phyloP scores from a whole-genome alignment of 2,329 filamentous ascomycete genomes.

The Colletotrichum higginsianum region DNA sequence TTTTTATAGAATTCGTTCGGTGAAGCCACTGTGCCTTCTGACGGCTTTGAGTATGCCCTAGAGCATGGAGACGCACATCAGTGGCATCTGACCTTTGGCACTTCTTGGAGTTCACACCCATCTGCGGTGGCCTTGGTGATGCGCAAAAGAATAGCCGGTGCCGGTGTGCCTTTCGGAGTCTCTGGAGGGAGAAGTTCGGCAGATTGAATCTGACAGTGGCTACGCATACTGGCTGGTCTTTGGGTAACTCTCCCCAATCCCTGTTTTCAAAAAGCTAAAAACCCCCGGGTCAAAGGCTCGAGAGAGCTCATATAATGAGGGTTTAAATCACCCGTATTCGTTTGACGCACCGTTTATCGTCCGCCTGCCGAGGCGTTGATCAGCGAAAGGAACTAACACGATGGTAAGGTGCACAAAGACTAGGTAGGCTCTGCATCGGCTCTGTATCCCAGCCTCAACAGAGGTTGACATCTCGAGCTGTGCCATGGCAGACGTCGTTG shows the following conservation, averaged over 20 bases:
- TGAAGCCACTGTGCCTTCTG: slow-evolving; percentile 3
- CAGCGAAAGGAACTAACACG: not conserved
- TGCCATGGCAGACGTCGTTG: not conserved
- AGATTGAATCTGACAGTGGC: not conserved
- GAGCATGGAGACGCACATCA: slow-evolving; percentile 9
- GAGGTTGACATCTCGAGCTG: not conserved
- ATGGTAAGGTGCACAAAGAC: too few relatives aligned
- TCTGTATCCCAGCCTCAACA: not conserved
- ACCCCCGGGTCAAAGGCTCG: too few relatives aligned
- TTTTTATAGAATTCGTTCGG: not conserved
- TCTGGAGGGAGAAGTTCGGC: not conserved
- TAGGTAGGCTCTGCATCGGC: too few relatives aligned
- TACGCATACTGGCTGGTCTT: not conserved
- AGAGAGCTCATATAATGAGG: too few relatives aligned
- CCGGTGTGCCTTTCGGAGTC: not conserved
- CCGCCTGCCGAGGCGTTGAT: not conserved
- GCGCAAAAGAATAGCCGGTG: too few relatives aligned
- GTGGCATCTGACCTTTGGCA: not conserved
- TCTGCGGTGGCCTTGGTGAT: not conserved
- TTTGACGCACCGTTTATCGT: not conserved
- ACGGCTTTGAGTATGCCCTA: not conserved
- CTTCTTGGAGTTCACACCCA: slow-evolving; percentile 16
- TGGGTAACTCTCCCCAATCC: not conserved
- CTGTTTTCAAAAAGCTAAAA: too few relatives aligned
- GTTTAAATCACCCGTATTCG: too few relatives aligned